Evolutionary conservation across 2,329 filamentous ascomycete genomes (phyloP), one percentile per base, ranked within the genome.

Genomic region (Ophiosphaerella korrae): DNA sequence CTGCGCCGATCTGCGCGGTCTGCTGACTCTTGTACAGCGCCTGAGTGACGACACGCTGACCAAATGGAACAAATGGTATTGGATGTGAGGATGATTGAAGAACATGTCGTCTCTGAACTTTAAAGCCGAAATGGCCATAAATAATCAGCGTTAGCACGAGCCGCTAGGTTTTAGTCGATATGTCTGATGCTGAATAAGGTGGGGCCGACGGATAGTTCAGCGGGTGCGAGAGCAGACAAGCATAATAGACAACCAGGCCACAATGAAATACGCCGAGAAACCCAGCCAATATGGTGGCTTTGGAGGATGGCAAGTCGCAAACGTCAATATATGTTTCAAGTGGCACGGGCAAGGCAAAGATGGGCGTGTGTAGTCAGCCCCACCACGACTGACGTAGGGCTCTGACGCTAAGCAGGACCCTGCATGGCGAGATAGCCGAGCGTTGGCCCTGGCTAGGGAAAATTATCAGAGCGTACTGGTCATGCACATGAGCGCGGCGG

Each of bases 301-400:
- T 37, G 37, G 35, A 38, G 29, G 14, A 24, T 36, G 34, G 55
- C 44, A 39, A 39, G 55, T 53, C 48, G 58, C 50, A 55, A 56
- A 53, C 61, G 50, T 59, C 55, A 46, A 51, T 26, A 50, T 42
- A 43, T 62, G 63, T 63, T 60, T 62, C 60, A 62, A 45, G 38
- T 49, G 34, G 39, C 31, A 21, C 7, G 36, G 37, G 5, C 14
- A 32, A 40, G 45, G 48, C 47, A 53, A 55, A 29, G 53, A 62
- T 55, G 51, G 45, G 47, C 52, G 47, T 50, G 24, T 24, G 11
- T 24, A 5, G 26, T 40, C 29, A 24, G 23, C 5, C 26, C 18
- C 21, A 14, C 21, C 21, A 26, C 38, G 14, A 23, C 29, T 66
- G 63, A 66, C 63, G 63, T 64, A 64, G 55, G 21, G 29, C 44